These are phyloP conservation scores for Yamadazyma ubonensis DNA, from an alignment of 805 yeast genomes.

Conservation along the genomic window DNA sequence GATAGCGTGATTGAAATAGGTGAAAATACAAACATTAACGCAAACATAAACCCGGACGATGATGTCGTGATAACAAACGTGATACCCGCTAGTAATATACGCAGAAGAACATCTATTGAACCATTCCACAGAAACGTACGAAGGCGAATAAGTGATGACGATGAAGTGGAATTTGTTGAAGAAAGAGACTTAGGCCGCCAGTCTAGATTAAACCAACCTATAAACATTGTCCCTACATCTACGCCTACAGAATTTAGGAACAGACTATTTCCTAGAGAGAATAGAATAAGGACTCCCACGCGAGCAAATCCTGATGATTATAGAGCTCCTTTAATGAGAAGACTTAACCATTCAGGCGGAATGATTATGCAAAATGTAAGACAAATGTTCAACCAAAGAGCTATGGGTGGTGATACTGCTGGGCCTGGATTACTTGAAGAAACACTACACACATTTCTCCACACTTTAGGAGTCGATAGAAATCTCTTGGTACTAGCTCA, in stretches of 20 bases:
- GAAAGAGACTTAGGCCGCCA: constrained; percentile 15
- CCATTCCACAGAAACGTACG: neutral
- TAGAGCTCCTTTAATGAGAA: neutral
- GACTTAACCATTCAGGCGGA: constrained; percentile 2
- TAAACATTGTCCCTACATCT: neutral
- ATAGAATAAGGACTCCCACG: neutral
- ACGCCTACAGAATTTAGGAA: neutral
- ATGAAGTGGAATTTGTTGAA: constrained; percentile 24
- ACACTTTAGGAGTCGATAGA: constrained; percentile 1
- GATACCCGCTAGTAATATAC: constrained; percentile 1
- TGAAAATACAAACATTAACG: neutral
- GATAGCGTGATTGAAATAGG: neutral
- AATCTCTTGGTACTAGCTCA: neutral
- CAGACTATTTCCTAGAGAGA: neutral
- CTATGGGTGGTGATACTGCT: neutral
- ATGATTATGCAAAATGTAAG: neutral
- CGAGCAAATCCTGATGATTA: neutral
- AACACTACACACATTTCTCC: neutral
- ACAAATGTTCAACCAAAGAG: neutral
- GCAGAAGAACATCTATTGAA: constrained; percentile 1
- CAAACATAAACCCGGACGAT: constrained; percentile 9
- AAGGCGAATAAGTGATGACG: constrained; percentile 5
- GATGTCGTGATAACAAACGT: constrained; percentile 21
- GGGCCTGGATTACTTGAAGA: neutral
- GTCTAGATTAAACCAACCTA: neutral